A percentile compares a stretch with the other conserved stretches of the same genome.
phyloP scores from a whole-genome alignment of 495 filamentous ascomycete species.

The Xylaria palmicola region DNA sequence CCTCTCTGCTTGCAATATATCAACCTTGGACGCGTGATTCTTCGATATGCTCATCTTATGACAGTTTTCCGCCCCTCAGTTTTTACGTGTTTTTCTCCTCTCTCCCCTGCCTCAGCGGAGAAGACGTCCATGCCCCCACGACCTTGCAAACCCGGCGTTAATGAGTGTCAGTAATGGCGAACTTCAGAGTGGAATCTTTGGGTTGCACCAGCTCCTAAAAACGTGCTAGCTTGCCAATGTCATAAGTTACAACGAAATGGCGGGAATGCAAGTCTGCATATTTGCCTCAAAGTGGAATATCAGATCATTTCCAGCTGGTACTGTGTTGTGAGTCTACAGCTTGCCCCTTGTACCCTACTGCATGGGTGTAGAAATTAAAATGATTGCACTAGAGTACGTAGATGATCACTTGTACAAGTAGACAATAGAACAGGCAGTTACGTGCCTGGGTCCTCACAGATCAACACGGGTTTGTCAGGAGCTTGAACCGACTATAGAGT shows the following conservation, averaged over 20 bases:
- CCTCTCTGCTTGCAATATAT: too few relatives aligned
- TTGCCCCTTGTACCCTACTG: background rate
- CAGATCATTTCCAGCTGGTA: slow-evolving; percentile 8
- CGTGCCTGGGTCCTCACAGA: background rate
- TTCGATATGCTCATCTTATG: too few relatives aligned
- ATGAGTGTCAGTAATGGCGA: background rate
- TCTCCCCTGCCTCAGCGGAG: too few relatives aligned
- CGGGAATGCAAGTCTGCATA: background rate
- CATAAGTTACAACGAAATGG: background rate
- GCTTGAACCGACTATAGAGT: background rate
- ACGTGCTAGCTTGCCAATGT: background rate
- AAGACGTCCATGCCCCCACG: too few relatives aligned
- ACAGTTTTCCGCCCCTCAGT: too few relatives aligned
- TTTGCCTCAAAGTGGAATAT: background rate
- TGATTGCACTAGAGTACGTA: background rate
- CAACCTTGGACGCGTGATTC: too few relatives aligned
- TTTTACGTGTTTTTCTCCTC: background rate
- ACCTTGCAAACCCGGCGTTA: background rate
- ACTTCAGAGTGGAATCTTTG: background rate
- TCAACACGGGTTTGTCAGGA: background rate
- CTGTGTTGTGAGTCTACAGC: background rate
- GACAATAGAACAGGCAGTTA: too few relatives aligned
- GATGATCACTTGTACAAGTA: too few relatives aligned
- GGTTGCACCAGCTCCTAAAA: background rate
- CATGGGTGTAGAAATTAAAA: background rate